A percentile compares a stretch with the other conserved stretches of the same genome.
Conservation (phyloP, 2,329 filamentous ascomycete genomes). For the Diaporthe aspalathi region DNA sequence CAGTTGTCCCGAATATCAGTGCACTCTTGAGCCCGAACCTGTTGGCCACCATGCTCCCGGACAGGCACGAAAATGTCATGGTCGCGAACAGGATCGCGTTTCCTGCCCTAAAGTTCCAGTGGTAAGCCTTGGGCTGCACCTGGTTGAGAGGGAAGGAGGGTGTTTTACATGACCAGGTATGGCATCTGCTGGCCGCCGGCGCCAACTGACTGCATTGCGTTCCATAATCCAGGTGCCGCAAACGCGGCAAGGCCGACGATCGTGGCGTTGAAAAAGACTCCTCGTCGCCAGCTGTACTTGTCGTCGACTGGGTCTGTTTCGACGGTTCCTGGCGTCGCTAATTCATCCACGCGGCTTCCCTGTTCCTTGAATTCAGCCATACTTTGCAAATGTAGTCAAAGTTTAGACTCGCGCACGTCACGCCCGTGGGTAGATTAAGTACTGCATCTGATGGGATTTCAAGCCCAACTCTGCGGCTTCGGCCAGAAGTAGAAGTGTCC, state of each 20-base stretch:
- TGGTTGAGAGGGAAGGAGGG: fast-evolving
- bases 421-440: no score
- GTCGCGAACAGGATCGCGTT: constrained; percentile 52
- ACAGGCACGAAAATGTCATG: constrained; percentile 50
- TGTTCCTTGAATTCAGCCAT: not conserved
- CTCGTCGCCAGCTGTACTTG: constrained; percentile 43
- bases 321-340: not conserved
- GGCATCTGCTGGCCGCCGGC: constrained; percentile 47
- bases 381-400: no score
- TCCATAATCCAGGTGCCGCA: constrained; percentile 47
- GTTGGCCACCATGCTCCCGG: constrained; percentile 49
- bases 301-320: not conserved
- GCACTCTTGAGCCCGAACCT: constrained; percentile 48
- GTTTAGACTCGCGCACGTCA: no score
- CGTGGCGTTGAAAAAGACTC: constrained; percentile 47
- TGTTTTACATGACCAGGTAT: constrained; percentile 45
- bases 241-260: constrained; percentile 45
- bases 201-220: constrained; percentile 47
- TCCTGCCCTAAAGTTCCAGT: constrained; percentile 44
- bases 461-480: no score
- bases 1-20: constrained; percentile 49
- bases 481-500: not conserved
- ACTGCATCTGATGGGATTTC: no score
- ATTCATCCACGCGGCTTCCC: not conserved
- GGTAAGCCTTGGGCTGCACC: not conserved